These are phyloP conservation scores for Cardamine resedifolia DNA, from an alignment of 345 rosid species.

Conservation along the genomic window DNA sequence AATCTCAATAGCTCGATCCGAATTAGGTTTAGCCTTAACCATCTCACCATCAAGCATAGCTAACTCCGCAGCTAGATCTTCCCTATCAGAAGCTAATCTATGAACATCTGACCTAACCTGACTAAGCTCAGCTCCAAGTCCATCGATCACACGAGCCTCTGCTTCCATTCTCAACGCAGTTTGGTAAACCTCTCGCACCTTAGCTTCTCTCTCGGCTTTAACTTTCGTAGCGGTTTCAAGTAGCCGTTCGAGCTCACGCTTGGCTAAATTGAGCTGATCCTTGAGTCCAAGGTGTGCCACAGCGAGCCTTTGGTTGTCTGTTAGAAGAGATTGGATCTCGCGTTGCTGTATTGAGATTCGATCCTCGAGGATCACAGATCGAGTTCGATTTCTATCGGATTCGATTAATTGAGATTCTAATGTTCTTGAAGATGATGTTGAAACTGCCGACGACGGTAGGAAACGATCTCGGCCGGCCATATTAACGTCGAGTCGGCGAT, in stretches of 20 bases:
- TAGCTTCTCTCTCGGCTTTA: slow-evolving; percentile 62
- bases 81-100: slow-evolving; percentile 42
- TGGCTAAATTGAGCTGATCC: slow-evolving; percentile 58
- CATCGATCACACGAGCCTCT: slow-evolving; percentile 54
- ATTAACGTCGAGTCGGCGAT: neutral
- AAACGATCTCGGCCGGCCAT: slow-evolving; percentile 30
- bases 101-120: slow-evolving; percentile 55
- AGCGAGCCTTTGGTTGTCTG: slow-evolving; percentile 63
- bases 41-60: slow-evolving; percentile 45
- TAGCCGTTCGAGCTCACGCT: slow-evolving; percentile 55
- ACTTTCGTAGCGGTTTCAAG: slow-evolving; percentile 47
- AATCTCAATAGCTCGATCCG: slow-evolving; percentile 41
- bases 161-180: slow-evolving; percentile 65
- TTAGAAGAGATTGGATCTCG: slow-evolving; percentile 71
- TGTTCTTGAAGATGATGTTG: slow-evolving; percentile 1
- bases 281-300: slow-evolving; percentile 65
- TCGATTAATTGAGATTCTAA: slow-evolving; percentile 20
- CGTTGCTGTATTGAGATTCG: slow-evolving; percentile 62
- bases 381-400: slow-evolving; percentile 18
- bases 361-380: slow-evolving; percentile 60
- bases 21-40: slow-evolving; percentile 49
- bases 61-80: slow-evolving; percentile 49
- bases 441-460: slow-evolving; percentile 10
- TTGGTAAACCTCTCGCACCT: slow-evolving; percentile 68
- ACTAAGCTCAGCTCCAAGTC: slow-evolving; percentile 53